Percentiles rank a stretch among this genome's conserved stretches.
These are phyloP conservation scores for Scedosporium aurantiacum DNA, from an alignment of 2,329 filamentous ascomycete species.

Conservation along the genomic window DNA sequence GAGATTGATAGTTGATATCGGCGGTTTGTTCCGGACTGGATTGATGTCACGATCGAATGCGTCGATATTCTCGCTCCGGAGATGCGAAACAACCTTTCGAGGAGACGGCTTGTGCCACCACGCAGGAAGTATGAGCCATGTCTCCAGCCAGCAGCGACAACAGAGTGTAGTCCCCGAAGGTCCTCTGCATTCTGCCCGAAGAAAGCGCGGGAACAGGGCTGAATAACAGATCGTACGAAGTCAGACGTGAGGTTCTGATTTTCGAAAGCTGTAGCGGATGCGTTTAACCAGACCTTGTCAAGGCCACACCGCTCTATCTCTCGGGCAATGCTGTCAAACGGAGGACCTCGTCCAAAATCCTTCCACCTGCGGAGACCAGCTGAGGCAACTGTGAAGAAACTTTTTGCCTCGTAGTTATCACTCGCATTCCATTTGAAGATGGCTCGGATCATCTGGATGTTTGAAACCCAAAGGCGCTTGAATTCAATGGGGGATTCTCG, in stretches of 20 bases:
- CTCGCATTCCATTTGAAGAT: not conserved
- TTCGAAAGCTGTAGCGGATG: not conserved
- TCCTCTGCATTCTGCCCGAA: not conserved
- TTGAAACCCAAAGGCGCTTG: not conserved
- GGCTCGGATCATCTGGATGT: not conserved
- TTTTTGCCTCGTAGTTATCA: not conserved
- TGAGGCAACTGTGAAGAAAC: not conserved
- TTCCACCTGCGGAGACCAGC: not conserved
- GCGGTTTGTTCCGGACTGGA: not conserved
- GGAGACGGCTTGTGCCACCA: not conserved
- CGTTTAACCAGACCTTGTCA: not conserved
- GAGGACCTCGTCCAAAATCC: not conserved
- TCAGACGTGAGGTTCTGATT: not conserved
- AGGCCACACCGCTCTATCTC: not conserved
- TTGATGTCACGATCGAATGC: not conserved
- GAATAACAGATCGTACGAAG: not conserved
- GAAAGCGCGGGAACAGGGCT: not conserved
- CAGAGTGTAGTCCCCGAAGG: not conserved
- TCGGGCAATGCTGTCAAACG: not conserved
- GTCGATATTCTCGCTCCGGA: not conserved
- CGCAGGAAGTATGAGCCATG: not conserved
- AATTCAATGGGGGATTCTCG: not conserved
- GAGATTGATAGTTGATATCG: not conserved
- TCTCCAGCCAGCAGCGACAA: not conserved
- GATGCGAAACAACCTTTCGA: not conserved